Evolutionary conservation across 1,284 basidiomycete genomes (phyloP).

Genomic region (Coniferiporia sulphurascens): DNA sequence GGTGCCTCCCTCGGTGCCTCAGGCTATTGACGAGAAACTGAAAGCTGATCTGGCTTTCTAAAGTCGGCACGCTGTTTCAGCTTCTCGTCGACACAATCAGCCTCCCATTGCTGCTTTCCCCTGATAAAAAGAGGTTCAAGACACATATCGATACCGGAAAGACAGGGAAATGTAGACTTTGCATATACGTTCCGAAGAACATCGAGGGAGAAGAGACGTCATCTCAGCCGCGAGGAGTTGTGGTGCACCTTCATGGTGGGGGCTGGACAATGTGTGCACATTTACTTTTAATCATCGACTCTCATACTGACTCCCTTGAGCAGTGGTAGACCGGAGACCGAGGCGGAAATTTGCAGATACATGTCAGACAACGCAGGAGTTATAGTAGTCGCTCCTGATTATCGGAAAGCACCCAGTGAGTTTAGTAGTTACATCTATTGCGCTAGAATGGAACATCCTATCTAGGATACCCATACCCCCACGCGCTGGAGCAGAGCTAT

Average conservation of each 20-base stretch:
- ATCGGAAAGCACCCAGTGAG: slow-evolving; percentile 24
- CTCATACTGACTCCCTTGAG: neutral
- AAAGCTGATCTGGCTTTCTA: neutral
- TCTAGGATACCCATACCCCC: slow-evolving; percentile 24
- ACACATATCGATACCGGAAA: slow-evolving; percentile 19
- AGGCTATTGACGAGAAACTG: neutral
- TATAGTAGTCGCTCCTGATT: slow-evolving; percentile 25
- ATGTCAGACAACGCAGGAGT: slow-evolving; percentile 22
- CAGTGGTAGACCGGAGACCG: slow-evolving; percentile 24
- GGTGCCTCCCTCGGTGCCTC: neutral
- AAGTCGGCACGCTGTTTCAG: slow-evolving; percentile 15
- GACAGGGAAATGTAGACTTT: slow-evolving; percentile 20
- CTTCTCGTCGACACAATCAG: slow-evolving; percentile 12
- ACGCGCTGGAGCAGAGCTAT: slow-evolving; percentile 23
- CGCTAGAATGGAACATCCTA: neutral
- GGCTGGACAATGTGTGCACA: slow-evolving; percentile 25
- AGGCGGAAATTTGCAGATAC: slow-evolving; percentile 22
- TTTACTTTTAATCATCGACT: neutral
- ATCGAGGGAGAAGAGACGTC: neutral
- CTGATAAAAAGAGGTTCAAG: slow-evolving; percentile 14
- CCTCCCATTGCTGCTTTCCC: slow-evolving; percentile 9
- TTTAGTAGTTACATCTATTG: neutral
- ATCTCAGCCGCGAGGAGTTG: slow-evolving; percentile 17
- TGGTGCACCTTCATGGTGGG: slow-evolving; percentile 24
- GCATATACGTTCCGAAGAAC: slow-evolving; percentile 19